Percentiles rank a stretch among this genome's conserved stretches.
These are phyloP conservation scores for Leccinum olivaceopallidum DNA, from an alignment of 768 basidiomycete genomes.

Conservation along the genomic window DNA sequence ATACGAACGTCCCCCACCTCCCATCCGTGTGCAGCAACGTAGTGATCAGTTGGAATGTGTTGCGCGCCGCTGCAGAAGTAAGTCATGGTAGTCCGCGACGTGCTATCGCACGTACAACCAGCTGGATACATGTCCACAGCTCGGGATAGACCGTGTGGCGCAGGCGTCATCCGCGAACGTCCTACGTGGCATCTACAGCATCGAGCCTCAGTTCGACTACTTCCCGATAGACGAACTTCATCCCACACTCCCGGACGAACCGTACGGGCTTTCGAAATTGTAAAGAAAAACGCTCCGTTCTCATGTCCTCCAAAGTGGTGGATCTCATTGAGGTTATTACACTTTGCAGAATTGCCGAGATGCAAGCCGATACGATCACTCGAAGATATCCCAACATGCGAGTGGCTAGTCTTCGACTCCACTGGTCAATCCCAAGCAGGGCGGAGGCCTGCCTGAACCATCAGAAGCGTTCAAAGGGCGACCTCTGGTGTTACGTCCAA, in stretches of 20 bases:
- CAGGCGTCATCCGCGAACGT: slow-evolving; percentile 47
- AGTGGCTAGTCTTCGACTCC: not conserved
- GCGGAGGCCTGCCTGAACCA: not conserved
- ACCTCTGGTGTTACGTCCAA: slow-evolving; percentile 56
- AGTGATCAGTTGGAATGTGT: slow-evolving; percentile 68
- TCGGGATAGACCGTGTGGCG: slow-evolving; percentile 35
- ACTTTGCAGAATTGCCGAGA: not conserved
- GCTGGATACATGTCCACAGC: not conserved
- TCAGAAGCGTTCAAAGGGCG: not conserved
- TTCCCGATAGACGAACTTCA: not conserved
- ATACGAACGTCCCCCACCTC: not conserved
- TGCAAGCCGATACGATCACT: not conserved
- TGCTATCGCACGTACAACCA: not conserved
- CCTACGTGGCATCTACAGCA: not conserved
- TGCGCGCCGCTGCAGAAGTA: slow-evolving; percentile 67
- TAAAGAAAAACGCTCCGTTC: not conserved
- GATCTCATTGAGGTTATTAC: not conserved
- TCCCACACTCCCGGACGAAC: not conserved
- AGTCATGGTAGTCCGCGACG: not conserved
- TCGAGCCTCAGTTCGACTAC: not conserved
- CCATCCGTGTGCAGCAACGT: slow-evolving; percentile 51
- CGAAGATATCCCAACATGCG: not conserved
- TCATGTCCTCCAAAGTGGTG: too few species aligned
- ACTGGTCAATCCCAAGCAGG: not conserved
- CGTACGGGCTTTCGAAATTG: not conserved